Percentiles rank a stretch among this genome's conserved stretches.
Conservation (phyloP, 768 basidiomycete genomes). For the Lanmaoa rubissima region DNA sequence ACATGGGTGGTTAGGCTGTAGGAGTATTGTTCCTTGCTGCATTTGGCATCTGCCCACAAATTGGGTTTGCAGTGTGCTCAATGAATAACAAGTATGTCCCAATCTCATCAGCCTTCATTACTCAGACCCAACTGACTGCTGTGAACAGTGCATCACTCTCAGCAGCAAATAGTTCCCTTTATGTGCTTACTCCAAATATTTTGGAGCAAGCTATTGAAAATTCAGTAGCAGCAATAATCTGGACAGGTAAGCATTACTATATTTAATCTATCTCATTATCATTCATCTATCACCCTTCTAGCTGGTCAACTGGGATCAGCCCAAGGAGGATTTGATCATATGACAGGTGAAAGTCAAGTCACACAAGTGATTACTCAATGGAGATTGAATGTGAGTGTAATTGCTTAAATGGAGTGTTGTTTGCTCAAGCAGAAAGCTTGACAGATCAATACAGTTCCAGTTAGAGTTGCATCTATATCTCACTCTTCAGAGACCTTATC, state of each 20-base stretch:
- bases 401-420: not conserved
- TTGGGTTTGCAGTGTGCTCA: not conserved
- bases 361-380: conserved; percentile 4
- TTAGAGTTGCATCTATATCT: no score
- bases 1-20: not conserved
- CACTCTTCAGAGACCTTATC: no score
- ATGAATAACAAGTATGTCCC: not conserved
- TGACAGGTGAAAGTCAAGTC: conserved; percentile 5
- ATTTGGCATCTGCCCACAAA: conserved; percentile 1
- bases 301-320: conserved; percentile 8
- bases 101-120: not conserved
- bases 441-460: conserved; percentile 18
- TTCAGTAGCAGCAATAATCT: conserved; percentile 4
- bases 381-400: conserved; percentile 14
- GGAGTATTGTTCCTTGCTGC: fast-evolving
- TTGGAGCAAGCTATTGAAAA: conserved; percentile 3
- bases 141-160: not conserved
- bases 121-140: not conserved
- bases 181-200: not conserved
- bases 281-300: not conserved
- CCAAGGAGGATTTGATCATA: no score
- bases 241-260: conserved; percentile 4
- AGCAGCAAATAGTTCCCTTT: not conserved
- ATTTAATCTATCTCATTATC: not conserved
- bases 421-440: not conserved